Conservation (phyloP, 23 red algal genomes). For the Porphyridium purpureum region DNA sequence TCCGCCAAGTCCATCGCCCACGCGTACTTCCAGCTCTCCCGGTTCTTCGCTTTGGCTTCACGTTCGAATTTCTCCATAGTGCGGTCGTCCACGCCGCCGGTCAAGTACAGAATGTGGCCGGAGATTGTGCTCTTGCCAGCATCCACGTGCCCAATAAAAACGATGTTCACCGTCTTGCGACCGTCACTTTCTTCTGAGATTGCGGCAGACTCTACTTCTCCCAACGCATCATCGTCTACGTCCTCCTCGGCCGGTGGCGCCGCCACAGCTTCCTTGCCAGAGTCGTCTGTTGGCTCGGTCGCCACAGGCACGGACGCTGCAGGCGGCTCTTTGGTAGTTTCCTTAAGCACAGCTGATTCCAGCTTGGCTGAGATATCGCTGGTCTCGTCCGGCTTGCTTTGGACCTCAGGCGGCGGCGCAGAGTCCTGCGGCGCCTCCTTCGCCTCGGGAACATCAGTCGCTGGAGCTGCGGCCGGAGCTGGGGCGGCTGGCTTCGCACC, state of each 20-base stretch:
- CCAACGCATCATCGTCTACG: background rate
- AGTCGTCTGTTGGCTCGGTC: background rate
- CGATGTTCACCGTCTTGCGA: slow-evolving; percentile 75
- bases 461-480: background rate
- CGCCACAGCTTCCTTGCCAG: background rate
- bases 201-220: slow-evolving; percentile 2
- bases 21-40: slow-evolving; percentile 98
- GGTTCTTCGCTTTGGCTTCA: slow-evolving; percentile 90
- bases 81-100: slow-evolving; percentile 87
- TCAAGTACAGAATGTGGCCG: slow-evolving; percentile 88
- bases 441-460: background rate
- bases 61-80: slow-evolving; percentile 98
- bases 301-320: background rate
- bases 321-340: background rate
- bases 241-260: background rate
- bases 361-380: background rate
- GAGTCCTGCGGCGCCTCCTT: background rate
- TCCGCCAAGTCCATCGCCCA: slow-evolving; percentile 90
- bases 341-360: background rate
- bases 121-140: slow-evolving; percentile 92
- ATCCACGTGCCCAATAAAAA: slow-evolving; percentile 96
- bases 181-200: slow-evolving; percentile 13
- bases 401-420: background rate
- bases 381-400: background rate
- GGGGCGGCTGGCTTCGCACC: background rate